phyloP scores from a whole-genome alignment of 139 green algal species.

The Picochlorum sp. region DNA sequence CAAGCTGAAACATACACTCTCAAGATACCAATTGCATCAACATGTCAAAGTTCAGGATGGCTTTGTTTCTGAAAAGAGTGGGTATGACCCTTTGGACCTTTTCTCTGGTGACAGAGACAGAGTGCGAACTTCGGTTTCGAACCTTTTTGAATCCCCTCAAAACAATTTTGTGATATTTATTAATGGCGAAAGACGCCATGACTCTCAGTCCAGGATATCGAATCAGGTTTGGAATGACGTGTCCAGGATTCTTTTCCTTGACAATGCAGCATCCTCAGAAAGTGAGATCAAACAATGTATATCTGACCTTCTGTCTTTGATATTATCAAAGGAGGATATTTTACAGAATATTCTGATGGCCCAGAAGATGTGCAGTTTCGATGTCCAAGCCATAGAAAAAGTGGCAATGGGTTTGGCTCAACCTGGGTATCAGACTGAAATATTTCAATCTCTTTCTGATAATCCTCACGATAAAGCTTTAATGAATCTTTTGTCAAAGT shows the following conservation, averaged over 20 bases:
- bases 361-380: slow-evolving; percentile 43
- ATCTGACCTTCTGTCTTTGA: too few species aligned
- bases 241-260: too few species aligned
- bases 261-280: too few species aligned
- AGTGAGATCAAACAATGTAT: too few species aligned
- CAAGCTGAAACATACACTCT: slow-evolving; percentile 20
- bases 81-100: slow-evolving; percentile 67
- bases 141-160: slow-evolving; percentile 39
- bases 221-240: too few species aligned
- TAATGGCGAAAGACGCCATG: slow-evolving; percentile 21
- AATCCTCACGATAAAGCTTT: too few species aligned
- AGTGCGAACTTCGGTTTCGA: slow-evolving; percentile 24
- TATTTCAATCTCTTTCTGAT: neutral
- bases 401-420: slow-evolving; percentile 21
- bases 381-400: slow-evolving; percentile 37
- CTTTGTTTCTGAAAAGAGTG: slow-evolving; percentile 6
- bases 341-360: slow-evolving; percentile 30
- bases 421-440: neutral
- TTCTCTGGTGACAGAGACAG: slow-evolving; percentile 42
- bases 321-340: slow-evolving; percentile 15
- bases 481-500: slow-evolving; percentile 14
- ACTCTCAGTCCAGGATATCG: too few species aligned
- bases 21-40: slow-evolving; percentile 53
- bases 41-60: slow-evolving; percentile 49
- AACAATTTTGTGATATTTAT: slow-evolving; percentile 71